A percentile compares a stretch with the other conserved stretches of the same genome.
Conservation (phyloP, 1,284 basidiomycete genomes). For the Leccinum angustisporum region DNA sequence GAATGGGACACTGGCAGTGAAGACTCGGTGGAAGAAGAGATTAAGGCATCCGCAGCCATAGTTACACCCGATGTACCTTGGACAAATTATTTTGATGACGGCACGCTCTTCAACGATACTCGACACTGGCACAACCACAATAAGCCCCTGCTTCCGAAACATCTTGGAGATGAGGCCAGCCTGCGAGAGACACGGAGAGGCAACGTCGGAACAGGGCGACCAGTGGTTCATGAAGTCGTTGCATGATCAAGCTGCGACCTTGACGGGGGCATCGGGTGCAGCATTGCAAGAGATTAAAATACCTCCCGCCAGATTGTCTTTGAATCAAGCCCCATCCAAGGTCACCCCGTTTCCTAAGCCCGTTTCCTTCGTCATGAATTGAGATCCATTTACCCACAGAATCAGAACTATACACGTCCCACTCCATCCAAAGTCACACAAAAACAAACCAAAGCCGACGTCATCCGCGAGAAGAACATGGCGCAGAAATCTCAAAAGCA, state of each 20-base stretch:
- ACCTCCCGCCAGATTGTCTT: slow-evolving; percentile 33
- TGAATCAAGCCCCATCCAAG: slow-evolving; percentile 14
- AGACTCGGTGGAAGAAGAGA: slow-evolving; percentile 10
- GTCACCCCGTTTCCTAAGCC: slow-evolving; percentile 11
- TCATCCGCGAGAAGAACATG: slow-evolving; percentile 30
- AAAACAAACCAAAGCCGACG: slow-evolving; percentile 28
- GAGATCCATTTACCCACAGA: slow-evolving; percentile 10
- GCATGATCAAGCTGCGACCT: slow-evolving; percentile 57
- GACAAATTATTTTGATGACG: slow-evolving; percentile 39
- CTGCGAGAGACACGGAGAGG: slow-evolving; percentile 34
- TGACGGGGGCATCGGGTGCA: slow-evolving; percentile 61
- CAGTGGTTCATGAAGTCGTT: slow-evolving; percentile 58
- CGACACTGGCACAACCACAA: slow-evolving; percentile 59
- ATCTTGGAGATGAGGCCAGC: slow-evolving; percentile 48
- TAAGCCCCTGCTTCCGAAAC: slow-evolving; percentile 50
- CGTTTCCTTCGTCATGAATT: not conserved
- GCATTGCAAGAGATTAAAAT: slow-evolving; percentile 55
- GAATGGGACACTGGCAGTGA: slow-evolving; percentile 29
- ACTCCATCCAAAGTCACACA: slow-evolving; percentile 13
- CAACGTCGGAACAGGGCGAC: slow-evolving; percentile 40
- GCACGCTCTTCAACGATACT: slow-evolving; percentile 48
- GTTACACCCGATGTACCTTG: not conserved
- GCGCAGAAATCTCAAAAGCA: slow-evolving; percentile 27
- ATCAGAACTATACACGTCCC: slow-evolving; percentile 15
- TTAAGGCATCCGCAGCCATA: not conserved